Evolutionary conservation across 805 yeast species (phyloP).

Genomic region (Saccharomycopsis schoenii): DNA sequence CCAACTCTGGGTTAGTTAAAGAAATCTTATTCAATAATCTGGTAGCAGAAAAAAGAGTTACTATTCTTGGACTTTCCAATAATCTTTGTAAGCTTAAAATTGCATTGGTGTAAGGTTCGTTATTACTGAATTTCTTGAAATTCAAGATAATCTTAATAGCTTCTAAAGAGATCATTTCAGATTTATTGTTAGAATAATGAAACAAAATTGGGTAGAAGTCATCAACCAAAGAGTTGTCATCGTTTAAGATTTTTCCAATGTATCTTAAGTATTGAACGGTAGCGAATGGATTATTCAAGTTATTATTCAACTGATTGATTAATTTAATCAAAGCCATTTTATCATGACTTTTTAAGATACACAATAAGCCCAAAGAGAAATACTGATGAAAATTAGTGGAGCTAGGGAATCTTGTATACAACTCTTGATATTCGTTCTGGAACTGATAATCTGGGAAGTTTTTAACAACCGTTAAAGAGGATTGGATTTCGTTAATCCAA

Average conservation of each 20-base stretch:
- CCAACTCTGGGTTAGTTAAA: slow-evolving; percentile 66
- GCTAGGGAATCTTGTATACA: slow-evolving; percentile 37
- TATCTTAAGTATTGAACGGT: slow-evolving; percentile 77
- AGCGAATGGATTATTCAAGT: slow-evolving; percentile 73
- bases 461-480: slow-evolving; percentile 59
- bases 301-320: slow-evolving; percentile 65
- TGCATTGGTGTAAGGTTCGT: slow-evolving; percentile 61
- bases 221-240: slow-evolving; percentile 52
- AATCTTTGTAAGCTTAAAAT: slow-evolving; percentile 65
- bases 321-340: slow-evolving; percentile 88
- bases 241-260: slow-evolving; percentile 60
- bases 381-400: slow-evolving; percentile 84
- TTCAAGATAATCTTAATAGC: slow-evolving; percentile 69
- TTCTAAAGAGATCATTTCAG: slow-evolving; percentile 86
- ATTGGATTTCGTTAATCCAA: slow-evolving; percentile 91
- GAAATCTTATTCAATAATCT: slow-evolving; percentile 83
- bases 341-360: slow-evolving; percentile 82
- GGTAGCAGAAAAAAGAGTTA: slow-evolving; percentile 88
- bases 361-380: slow-evolving; percentile 88
- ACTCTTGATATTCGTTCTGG: slow-evolving; percentile 19
- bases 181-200: slow-evolving; percentile 66
- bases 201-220: slow-evolving; percentile 53
- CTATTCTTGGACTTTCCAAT: slow-evolving; percentile 78
- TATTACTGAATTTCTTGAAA: slow-evolving; percentile 41
- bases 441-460: slow-evolving; percentile 27